These are phyloP conservation scores for Pseudogymnoascus sp. DNA, from an alignment of 2,329 filamentous ascomycete species.

Conservation along the genomic window DNA sequence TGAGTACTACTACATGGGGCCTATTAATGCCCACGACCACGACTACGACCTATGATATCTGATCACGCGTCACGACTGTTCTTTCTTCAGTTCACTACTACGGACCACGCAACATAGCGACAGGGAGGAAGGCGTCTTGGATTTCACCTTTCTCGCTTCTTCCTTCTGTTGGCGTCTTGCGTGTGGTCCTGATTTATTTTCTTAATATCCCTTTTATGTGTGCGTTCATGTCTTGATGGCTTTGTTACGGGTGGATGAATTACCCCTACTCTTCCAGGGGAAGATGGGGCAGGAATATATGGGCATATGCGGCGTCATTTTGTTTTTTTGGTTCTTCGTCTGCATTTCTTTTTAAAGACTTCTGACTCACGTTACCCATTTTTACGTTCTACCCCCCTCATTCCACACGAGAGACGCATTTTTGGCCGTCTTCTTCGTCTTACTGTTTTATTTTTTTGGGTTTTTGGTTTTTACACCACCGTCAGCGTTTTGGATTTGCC, in stretches of 20 bases:
- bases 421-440: neutral
- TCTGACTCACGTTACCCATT: neutral
- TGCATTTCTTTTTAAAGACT: slow-evolving; percentile 4
- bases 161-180: neutral
- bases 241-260: neutral
- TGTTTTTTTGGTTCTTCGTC: neutral
- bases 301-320: neutral
- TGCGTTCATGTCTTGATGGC: neutral
- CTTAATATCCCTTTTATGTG: neutral
- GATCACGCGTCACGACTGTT: slow-evolving; percentile 2
- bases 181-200: neutral
- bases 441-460: neutral
- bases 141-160: neutral
- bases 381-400: neutral
- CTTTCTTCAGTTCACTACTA: neutral
- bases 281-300: neutral
- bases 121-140: neutral
- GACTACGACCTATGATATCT: slow-evolving; percentile 2
- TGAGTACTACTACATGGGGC: slow-evolving; percentile 1
- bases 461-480: neutral
- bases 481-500: neutral
- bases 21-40: neutral
- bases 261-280: neutral
- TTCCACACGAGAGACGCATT: slow-evolving; percentile 3
- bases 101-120: neutral